Base-by-base conservation (phyloP, 352 stramenopile genomes). In the Globisporangium solare region DNA sequence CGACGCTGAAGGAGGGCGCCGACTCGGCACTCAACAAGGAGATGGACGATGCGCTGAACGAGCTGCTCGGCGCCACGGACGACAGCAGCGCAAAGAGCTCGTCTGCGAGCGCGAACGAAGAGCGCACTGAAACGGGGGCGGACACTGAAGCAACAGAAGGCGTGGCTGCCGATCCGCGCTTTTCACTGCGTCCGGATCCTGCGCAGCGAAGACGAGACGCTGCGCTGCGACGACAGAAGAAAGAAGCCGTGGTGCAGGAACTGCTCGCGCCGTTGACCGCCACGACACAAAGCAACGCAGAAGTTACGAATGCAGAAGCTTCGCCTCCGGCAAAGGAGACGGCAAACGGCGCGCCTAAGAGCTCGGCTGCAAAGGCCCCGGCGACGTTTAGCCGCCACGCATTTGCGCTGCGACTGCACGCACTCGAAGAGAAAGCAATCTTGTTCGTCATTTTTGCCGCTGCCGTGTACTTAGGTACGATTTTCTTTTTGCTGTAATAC, bases 201-300 rank as follows among this genome's bases (percentile, higher is more conserved):
- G 78, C 68, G 10, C 76, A 90, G 59, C 72, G 83, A 27, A 78
- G 83, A 42, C 74, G 79, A n/a, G 79, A 92, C 21, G 83, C 83
- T 21, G 79, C 80, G 11, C 57, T 58, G 18, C 68, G 83, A 21
- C 81, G 81, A 18, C 70, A 74, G 56, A 74, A 73, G 59, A 85
- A 90, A 54, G 78, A 89, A 56, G 54, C 61, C 10, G 67, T 80
- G 46, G 73, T 88, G 22, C 51, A 86, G 50, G 67, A 90, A 53
- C 72, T 89, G 43, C 50, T 86, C 40, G 60, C 54, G n/a, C 55
- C 40, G 17, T 41, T 52, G 42, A 46, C 47, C 12, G 51, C 31
- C 3, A 20, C 47, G 7, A 47, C 27, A 6, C 27, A 52, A n/a
- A 56, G 11, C 50, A 31, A 18, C 1, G 20, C 31, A 17, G 24